These are phyloP conservation scores for Phytophthora multivora DNA, from an alignment of 352 stramenopile genomes.

Conservation along the genomic window DNA sequence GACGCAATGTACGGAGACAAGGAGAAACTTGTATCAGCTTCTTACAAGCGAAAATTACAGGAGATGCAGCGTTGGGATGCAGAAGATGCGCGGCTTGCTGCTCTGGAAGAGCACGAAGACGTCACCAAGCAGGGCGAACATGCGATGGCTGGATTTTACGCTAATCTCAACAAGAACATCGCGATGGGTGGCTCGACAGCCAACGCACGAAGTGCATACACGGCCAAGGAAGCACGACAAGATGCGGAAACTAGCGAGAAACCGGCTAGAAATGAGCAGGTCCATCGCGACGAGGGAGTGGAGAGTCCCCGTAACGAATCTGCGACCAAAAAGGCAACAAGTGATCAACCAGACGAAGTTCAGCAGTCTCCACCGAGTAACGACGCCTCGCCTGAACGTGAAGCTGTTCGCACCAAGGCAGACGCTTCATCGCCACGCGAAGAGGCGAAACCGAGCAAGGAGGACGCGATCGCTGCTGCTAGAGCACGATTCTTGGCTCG, in stretches of 20 bases:
- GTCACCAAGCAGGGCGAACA: constrained; percentile 72
- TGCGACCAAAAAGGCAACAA: constrained; percentile 22
- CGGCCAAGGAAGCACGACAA: constrained; percentile 35
- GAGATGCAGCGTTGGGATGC: constrained; percentile 90
- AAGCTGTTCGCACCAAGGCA: background rate
- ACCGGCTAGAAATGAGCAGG: constrained; percentile 9
- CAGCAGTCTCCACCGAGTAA: constrained; percentile 7
- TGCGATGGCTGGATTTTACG: constrained; percentile 90
- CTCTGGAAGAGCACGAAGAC: constrained; percentile 70
- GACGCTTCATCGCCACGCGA: constrained; percentile 18
- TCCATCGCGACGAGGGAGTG: background rate
- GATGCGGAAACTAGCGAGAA: constrained; percentile 4
- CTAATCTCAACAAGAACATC: constrained; percentile 93
- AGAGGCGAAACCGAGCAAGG: constrained; percentile 49
- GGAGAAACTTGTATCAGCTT: constrained; percentile 91
- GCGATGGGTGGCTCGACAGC: constrained; percentile 83
- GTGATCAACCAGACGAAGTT: constrained; percentile 12
- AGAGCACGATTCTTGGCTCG: constrained; percentile 85
- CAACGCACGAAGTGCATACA: constrained; percentile 86
- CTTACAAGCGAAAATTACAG: constrained; percentile 92
- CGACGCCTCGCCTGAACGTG: constrained; percentile 2
- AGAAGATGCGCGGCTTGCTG: constrained; percentile 71
- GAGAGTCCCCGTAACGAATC: constrained; percentile 9
- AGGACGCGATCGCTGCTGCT: constrained; percentile 80
- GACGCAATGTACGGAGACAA: constrained; percentile 86